phyloP scores from a whole-genome alignment of 148 eudicot species.

The Mesembryanthemum crystallinum region DNA sequence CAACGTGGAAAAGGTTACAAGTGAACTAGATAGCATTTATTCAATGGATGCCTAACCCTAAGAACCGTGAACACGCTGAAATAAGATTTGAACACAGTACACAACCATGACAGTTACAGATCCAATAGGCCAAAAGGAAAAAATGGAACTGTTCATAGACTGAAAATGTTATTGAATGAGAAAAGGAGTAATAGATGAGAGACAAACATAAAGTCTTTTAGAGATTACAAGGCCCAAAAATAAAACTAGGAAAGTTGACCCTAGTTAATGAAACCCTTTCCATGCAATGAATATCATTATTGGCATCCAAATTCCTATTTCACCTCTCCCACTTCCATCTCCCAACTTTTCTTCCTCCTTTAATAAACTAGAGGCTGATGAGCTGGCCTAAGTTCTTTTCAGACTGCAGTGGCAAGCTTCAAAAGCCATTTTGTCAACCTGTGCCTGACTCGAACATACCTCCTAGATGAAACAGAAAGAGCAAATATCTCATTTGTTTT shows the following conservation, averaged over 20 bases:
- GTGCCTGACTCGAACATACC: background rate
- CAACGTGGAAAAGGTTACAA: background rate
- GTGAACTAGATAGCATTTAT: background rate
- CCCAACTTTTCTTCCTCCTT: background rate
- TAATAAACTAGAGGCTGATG: background rate
- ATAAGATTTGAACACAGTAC: background rate
- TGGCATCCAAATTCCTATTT: background rate
- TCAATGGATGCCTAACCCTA: background rate
- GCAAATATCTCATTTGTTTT: background rate
- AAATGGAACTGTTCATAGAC: background rate
- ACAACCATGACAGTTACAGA: background rate
- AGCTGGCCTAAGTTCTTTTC: background rate
- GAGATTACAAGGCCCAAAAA: background rate
- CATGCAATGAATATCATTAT: too few relatives aligned
- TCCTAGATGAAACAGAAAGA: background rate
- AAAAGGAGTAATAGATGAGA: too few relatives aligned
- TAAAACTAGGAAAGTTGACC: background rate
- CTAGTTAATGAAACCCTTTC: background rate
- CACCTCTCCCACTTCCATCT: background rate
- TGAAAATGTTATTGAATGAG: background rate
- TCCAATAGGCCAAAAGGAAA: background rate
- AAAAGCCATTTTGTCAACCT: conserved; percentile 1
- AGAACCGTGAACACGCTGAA: background rate
- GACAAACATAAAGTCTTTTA: background rate
- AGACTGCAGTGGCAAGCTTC: background rate